Base-by-base conservation (phyloP, 2,329 filamentous ascomycete species). In the Claviceps capensis region DNA sequence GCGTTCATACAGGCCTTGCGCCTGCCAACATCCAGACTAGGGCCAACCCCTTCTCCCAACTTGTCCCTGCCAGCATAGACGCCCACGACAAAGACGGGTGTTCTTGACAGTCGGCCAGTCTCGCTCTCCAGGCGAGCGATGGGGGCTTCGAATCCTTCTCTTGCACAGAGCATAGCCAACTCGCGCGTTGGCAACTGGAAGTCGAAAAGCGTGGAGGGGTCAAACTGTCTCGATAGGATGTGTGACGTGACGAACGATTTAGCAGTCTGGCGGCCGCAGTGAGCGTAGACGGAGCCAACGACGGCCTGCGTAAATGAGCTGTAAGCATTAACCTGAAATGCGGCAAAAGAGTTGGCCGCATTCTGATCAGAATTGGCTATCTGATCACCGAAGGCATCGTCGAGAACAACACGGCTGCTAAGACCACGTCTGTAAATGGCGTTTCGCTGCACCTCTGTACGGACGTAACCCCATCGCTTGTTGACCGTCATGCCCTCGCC, bases 1-100 rank as follows among this genome's bases (percentile, higher is more conserved):
- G 89, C 83, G 56, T 85, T 83, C 62, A 94, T 90, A 40, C 87
- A 82, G 19, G 93, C 93, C 66, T 87, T 79, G 57, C 79, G 76
- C 57, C 88, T 81, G 36, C 86, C 91, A 61, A 88, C 79, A 58
- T 88, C 76, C 52, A 97, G 72, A 67, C 79, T 90, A 48, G 84
- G 73, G 23, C 86, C 93, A 19, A 83, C 77, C n/a, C 83, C 93
- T 72, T 98, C 91, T 52, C 91, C 93, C 43, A 98, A 75, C 76
- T 93, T 91, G 66, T 98, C 90, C 55, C 77, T 75, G 49, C 91
- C 93, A 59, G 86, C 94, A 72, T 86, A 98, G 55, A 98, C 90
- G 53, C 91, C 93, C 14, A 98, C 90, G 34, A 96, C 82, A 63
- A 85, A 97, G 16, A 98, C 93, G 16, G 93, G 91, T 54, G 86